phyloP scores from a whole-genome alignment of 345 rosid species.

The Adansonia digitata region DNA sequence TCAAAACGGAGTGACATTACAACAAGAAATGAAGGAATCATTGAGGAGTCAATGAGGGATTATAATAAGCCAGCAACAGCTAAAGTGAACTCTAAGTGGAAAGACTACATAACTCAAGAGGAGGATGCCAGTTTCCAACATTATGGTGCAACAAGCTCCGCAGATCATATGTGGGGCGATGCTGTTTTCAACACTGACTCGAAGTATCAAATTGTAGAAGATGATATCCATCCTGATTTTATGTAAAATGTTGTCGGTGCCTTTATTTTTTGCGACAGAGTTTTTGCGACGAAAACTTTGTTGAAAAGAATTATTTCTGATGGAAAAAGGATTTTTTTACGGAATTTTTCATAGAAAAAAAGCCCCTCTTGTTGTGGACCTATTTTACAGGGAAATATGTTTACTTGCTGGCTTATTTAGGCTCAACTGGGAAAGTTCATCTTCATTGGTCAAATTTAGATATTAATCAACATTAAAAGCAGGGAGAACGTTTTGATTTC shows the following conservation, averaged over 20 bases:
- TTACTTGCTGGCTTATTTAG: too few species aligned
- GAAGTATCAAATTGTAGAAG: conserved; percentile 45
- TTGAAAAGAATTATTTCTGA: too few species aligned
- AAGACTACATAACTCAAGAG: conserved; percentile 30
- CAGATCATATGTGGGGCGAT: conserved; percentile 15
- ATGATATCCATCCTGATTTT: conserved; percentile 71
- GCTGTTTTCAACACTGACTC: conserved; percentile 21
- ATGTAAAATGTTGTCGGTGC: conserved; percentile 18
- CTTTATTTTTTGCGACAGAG: too few species aligned
- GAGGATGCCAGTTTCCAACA: conserved; percentile 2
- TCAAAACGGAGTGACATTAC: not conserved
- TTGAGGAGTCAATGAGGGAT: not conserved
- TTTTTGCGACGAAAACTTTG: too few species aligned
- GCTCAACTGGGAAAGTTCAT: too few species aligned
- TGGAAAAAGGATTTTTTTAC: too few species aligned
- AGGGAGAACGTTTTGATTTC: too few species aligned
- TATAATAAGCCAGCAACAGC: not conserved
- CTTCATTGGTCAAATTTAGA: too few species aligned
- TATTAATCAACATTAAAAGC: too few species aligned
- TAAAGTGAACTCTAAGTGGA: conserved; percentile 41
- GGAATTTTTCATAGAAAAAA: too few species aligned
- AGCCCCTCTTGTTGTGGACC: too few species aligned
- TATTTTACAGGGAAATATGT: too few species aligned
- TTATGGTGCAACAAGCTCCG: not conserved
- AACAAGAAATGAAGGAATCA: not conserved